phyloP scores from a whole-genome alignment of 768 basidiomycete species.

The Dioszegia aurantiaca region DNA sequence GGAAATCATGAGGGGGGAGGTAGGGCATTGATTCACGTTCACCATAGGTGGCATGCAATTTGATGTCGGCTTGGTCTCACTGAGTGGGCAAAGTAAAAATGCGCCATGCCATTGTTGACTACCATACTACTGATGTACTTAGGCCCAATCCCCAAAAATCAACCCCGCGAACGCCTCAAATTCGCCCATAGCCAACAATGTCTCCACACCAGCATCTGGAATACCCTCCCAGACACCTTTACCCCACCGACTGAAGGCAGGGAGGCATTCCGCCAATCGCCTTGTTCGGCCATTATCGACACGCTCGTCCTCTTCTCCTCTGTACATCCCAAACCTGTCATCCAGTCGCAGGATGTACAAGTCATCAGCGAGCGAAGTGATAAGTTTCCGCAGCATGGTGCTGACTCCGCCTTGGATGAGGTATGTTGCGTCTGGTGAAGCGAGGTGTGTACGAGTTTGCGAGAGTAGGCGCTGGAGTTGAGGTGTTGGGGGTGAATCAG shows the following conservation, averaged over 20 bases:
- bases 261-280: constrained; percentile 74
- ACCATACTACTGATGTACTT: too few relatives aligned
- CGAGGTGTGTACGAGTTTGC: constrained; percentile 65
- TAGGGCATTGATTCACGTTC: too few relatives aligned
- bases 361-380: constrained; percentile 62
- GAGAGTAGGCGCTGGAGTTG: constrained; percentile 65
- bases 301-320: constrained; percentile 6
- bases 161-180: constrained; percentile 46
- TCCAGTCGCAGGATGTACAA: constrained; percentile 58
- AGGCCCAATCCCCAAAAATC: constrained; percentile 50
- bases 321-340: neutral
- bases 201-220: constrained; percentile 46
- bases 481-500: constrained; percentile 51
- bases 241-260: constrained; percentile 76
- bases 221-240: constrained; percentile 44
- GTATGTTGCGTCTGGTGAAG: constrained; percentile 66
- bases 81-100: too few relatives aligned
- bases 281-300: constrained; percentile 52
- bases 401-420: constrained; percentile 75
- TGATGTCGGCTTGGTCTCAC: neutral
- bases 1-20: neutral
- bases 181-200: constrained; percentile 33
- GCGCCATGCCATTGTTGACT: too few relatives aligned
- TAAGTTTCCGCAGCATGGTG: constrained; percentile 63
- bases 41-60: neutral